Evolutionary conservation across 2,329 filamentous ascomycete genomes (phyloP).

Genomic region (Hypoxylon sp.): DNA sequence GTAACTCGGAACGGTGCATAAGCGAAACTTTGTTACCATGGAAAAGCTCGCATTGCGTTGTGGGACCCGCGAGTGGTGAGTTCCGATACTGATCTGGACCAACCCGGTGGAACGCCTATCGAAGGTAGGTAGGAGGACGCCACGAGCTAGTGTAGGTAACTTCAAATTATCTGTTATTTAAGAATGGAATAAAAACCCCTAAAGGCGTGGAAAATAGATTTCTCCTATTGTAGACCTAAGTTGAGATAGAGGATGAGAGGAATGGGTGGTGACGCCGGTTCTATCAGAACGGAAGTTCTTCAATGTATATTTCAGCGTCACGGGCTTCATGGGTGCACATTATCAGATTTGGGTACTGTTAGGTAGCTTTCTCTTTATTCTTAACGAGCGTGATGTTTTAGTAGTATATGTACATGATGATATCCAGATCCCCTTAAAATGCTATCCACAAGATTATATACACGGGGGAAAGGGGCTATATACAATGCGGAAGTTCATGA

Average conservation of each 20-base stretch:
- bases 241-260: too few relatives aligned
- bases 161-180: too few relatives aligned
- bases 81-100: not conserved
- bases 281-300: too few relatives aligned
- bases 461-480: conserved; percentile 32
- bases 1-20: conserved; percentile 19
- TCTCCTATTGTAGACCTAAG: too few relatives aligned
- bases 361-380: conserved; percentile 2
- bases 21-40: conserved; percentile 12
- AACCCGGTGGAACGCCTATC: not conserved
- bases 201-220: not conserved
- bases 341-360: too few relatives aligned
- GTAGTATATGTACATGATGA: conserved; percentile 34
- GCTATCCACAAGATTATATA: conserved; percentile 31
- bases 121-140: not conserved
- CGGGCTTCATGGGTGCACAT: too few relatives aligned
- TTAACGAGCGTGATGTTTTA: conserved; percentile 29
- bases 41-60: conserved; percentile 10
- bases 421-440: conserved; percentile 30
- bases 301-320: not conserved
- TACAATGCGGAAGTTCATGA: conserved; percentile 26
- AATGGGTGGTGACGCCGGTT: too few relatives aligned
- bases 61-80: conserved; percentile 6
- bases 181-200: not conserved
- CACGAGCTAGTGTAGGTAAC: too few relatives aligned